phyloP scores from a whole-genome alignment of 164 flowering plant species.

The Piper longum region DNA sequence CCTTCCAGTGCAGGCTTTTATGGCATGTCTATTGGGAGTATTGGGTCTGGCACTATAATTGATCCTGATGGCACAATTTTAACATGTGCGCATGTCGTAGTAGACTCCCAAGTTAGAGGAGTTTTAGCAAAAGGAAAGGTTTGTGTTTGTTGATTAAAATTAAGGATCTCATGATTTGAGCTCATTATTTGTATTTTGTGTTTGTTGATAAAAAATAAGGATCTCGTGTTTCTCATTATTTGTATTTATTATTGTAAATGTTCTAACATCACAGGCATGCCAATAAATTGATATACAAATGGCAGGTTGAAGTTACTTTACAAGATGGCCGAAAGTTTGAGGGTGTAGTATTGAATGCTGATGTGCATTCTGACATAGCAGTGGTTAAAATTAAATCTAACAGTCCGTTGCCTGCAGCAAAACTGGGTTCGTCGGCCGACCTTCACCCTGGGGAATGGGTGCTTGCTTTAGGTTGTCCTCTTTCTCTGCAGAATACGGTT shows the following conservation, averaged over 20 bases:
- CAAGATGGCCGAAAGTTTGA: constrained; percentile 92
- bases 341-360: constrained; percentile 76
- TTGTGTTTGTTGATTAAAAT: no score
- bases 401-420: constrained; percentile 77
- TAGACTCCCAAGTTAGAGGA: not conserved
- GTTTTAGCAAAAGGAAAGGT: not conserved
- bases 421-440: constrained; percentile 64
- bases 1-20: constrained; percentile 6
- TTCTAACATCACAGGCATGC: not conserved
- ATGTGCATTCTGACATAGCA: constrained; percentile 87
- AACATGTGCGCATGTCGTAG: not conserved
- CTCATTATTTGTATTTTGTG: not conserved
- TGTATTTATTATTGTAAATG: not conserved
- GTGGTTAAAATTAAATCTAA: constrained; percentile 73
- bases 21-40: not conserved
- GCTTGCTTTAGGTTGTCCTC: constrained; percentile 84
- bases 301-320: constrained; percentile 81
- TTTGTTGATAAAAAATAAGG: no score
- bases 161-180: no score
- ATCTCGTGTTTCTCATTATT: not conserved
- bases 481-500: constrained; percentile 84
- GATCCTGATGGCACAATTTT: not conserved
- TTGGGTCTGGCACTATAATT: not conserved
- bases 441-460: constrained; percentile 99
- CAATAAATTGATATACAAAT: not conserved